phyloP scores from a whole-genome alignment of 345 rosid species.

The Draba incana region DNA sequence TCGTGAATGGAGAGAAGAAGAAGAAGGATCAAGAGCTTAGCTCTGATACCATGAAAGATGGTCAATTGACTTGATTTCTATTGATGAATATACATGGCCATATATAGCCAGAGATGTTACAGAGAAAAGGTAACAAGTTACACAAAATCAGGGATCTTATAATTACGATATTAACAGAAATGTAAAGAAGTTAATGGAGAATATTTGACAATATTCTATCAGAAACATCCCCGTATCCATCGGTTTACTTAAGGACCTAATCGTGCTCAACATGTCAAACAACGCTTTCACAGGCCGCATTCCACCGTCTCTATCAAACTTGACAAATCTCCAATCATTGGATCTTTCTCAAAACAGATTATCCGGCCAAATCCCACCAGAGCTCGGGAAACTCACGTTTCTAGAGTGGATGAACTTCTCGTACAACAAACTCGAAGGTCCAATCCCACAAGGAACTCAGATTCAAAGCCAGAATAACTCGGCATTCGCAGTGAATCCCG shows the following conservation, averaged over 20 bases:
- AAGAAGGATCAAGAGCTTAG: too few species aligned
- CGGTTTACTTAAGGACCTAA: neutral
- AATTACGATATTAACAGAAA: too few species aligned
- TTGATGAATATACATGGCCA: too few species aligned
- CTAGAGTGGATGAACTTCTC: constrained; percentile 26
- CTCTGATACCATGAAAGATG: too few species aligned
- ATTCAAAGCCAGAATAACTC: constrained; percentile 28
- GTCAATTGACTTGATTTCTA: too few species aligned
- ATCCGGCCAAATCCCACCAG: constrained; percentile 6
- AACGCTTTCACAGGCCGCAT: constrained; percentile 23
- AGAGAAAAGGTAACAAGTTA: too few species aligned
- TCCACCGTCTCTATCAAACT: neutral
- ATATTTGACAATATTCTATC: too few species aligned
- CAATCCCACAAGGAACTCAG: constrained; percentile 35
- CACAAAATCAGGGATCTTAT: too few species aligned
- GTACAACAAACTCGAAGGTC: constrained; percentile 30
- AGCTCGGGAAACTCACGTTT: constrained; percentile 8
- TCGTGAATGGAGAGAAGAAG: too few species aligned
- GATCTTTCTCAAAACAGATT: constrained; percentile 24
- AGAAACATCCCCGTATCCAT: constrained; percentile 6
- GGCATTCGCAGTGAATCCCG: constrained; percentile 5
- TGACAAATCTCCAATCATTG: constrained; percentile 24
- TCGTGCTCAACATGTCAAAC: constrained; percentile 23
- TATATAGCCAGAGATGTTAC: too few species aligned
- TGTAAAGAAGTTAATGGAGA: too few species aligned